Base-by-base conservation (phyloP, 768 basidiomycete species). In the Pluteus cervinus region DNA sequence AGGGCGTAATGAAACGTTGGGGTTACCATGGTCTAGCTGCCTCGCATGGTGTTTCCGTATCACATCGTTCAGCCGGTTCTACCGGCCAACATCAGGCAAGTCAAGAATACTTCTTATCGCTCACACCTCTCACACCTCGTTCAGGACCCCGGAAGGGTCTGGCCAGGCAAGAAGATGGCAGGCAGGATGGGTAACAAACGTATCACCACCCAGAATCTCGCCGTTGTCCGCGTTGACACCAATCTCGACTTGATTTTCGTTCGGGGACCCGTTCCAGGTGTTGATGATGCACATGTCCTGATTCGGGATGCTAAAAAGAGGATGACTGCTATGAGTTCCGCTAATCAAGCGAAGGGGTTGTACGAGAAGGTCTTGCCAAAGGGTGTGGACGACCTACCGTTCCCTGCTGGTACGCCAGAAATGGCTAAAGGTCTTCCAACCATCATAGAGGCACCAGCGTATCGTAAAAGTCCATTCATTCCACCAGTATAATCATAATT, bases 101-200 rank as follows among this genome's bases (percentile, higher is more conserved):
- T 43, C 11, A 11, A 14, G 15, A 36, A 12, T 37, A 15, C 26
- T 26, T 10, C 16, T 34, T 31, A 20, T 29, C 7, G 35, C 11
- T 37, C 22, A 23, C 35, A 31, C 29, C 23, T 32, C 29, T 20
- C 36, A 17, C 42, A 39, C 33, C 33, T 41, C 28, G 32, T 43
- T 11, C 43, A 98, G 92, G 92, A 96, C 52, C 94, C 96, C 17
- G 96, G 96, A 32, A 81, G 96, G 51, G 73, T 97, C 4, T 91
- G 87, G 65, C 96, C 96, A 3, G 96, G 96, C 24, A 96, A 92
- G 67, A 98, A 97, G 69, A 97, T 96, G 94, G 80, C 94, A 7
- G 96, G 96, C 23, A 82, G 81, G 16, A 81, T 97, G 70, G 96
- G 96, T 34, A 84, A 80, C 39, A 71, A 77, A 45, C 80, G 81